Evolutionary conservation across 2,329 filamentous ascomycete genomes (phyloP), one percentile per base, ranked within the genome.

Genomic region (Trichoderma sp.): DNA sequence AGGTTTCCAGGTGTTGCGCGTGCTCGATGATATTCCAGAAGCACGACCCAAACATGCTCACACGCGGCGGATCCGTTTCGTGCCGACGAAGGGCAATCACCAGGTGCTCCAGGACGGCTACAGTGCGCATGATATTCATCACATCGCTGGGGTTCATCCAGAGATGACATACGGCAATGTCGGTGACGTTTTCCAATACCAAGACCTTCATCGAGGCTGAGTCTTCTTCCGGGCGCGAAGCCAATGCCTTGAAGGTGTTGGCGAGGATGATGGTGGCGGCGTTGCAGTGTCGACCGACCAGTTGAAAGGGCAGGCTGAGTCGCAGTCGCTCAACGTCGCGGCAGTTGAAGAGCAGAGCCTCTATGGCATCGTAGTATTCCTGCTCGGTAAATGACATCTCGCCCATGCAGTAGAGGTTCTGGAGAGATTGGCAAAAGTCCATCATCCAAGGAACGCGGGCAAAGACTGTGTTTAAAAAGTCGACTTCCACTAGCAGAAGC

Each of bases 111-210:
- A 87, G 72, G 1, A 75, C 73, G 29, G 74, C 71, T 22, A 86
- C 77, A 1, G 80, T 76, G 37, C 69, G 74, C 69, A 84, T 81
- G 50, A 84, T 81, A 70, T 86, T 85, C 70, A 75, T 76, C 15
- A 86, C 77, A 70, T 86, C 84, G 61, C 79, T 80, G 1, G 82
- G 84, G 70, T 86, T 86, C 68, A 81, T 79, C 79, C 82, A 85
- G 4, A 86, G 78, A 60, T 80, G 79, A 15, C 81, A 80, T 27
- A 86, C 74, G 19, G 83, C 80, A 9, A 80, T 77, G 69, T 86
- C 83, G 7, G 80, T 81, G 59, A 86, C 75, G 60, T 84, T 83
- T 68, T 86, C 84, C 3, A 86, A 70, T 1, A 85, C 83, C 45
- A 86, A 73, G 0, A 80, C 80, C 70, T 81, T 79, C 4, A 86